phyloP scores from a whole-genome alignment of 768 basidiomycete species.

The Leccinum fibrillosum region DNA sequence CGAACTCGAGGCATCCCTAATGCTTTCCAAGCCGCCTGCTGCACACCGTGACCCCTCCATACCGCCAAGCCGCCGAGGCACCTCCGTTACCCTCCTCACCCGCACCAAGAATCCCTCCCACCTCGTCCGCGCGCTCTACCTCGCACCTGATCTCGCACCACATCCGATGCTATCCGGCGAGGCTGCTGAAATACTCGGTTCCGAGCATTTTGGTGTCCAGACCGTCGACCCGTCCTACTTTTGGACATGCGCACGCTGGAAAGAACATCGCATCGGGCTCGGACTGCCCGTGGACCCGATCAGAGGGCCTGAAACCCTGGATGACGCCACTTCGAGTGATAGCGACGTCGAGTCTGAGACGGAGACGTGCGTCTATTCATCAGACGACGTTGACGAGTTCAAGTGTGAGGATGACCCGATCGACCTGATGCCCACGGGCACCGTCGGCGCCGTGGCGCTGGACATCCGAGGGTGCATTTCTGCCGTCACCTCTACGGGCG shows the following conservation, averaged over 20 bases:
- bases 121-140: slow-evolving; percentile 67
- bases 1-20: slow-evolving; percentile 78
- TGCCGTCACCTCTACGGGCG: slow-evolving; percentile 75
- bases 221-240: slow-evolving; percentile 76
- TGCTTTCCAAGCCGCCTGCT: slow-evolving; percentile 74
- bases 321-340: background rate
- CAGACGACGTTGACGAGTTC: background rate
- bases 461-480: slow-evolving; percentile 74
- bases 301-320: slow-evolving; percentile 28
- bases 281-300: slow-evolving; percentile 68
- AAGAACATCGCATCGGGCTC: slow-evolving; percentile 68
- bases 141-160: slow-evolving; percentile 56
- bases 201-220: slow-evolving; percentile 45
- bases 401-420: slow-evolving; percentile 29
- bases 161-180: slow-evolving; percentile 71
- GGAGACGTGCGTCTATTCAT: slow-evolving; percentile 16
- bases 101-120: slow-evolving; percentile 70
- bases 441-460: slow-evolving; percentile 82
- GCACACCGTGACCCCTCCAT: slow-evolving; percentile 51
- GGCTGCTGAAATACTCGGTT: slow-evolving; percentile 60
- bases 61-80: slow-evolving; percentile 55
- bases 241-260: slow-evolving; percentile 73
- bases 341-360: slow-evolving; percentile 10
- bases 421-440: slow-evolving; percentile 68
- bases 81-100: slow-evolving; percentile 63